phyloP scores from a whole-genome alignment of 768 basidiomycete species.

The Leccinum olivaceopallidum region DNA sequence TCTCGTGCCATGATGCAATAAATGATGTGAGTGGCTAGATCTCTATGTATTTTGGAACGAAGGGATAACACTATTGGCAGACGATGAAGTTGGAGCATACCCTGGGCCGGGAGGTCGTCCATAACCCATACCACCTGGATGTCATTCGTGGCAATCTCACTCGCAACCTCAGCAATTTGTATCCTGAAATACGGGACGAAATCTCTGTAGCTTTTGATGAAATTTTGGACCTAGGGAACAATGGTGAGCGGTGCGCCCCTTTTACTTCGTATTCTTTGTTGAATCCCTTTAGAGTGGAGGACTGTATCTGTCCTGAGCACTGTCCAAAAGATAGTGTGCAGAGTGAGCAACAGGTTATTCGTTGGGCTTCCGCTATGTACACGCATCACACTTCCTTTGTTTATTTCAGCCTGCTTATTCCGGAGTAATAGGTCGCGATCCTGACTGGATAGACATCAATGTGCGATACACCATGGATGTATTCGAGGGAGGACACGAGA shows the following conservation, averaged over 20 bases:
- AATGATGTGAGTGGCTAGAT: neutral
- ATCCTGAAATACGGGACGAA: neutral
- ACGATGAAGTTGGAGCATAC: constrained; percentile 39
- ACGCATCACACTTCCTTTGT: neutral
- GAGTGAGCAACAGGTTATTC: neutral
- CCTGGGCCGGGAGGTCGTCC: constrained; percentile 33
- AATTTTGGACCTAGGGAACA: neutral
- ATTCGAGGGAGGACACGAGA: neutral
- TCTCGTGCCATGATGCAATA: constrained; percentile 37
- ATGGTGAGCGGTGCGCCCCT: neutral
- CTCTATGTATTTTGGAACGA: neutral
- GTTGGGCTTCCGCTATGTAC: neutral
- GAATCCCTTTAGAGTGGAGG: neutral
- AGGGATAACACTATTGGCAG: constrained; percentile 23
- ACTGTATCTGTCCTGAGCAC: neutral
- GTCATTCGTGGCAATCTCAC: constrained; percentile 8
- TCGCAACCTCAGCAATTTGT: no score
- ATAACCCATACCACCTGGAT: constrained; percentile 33
- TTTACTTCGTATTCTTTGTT: neutral
- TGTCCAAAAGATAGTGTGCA: neutral
- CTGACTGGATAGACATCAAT: neutral
- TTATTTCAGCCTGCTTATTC: neutral
- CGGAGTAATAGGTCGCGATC: neutral
- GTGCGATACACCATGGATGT: neutral
- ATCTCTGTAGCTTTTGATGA: no score